Conservation (phyloP, 345 rosid species). For the Acer saccharum region DNA sequence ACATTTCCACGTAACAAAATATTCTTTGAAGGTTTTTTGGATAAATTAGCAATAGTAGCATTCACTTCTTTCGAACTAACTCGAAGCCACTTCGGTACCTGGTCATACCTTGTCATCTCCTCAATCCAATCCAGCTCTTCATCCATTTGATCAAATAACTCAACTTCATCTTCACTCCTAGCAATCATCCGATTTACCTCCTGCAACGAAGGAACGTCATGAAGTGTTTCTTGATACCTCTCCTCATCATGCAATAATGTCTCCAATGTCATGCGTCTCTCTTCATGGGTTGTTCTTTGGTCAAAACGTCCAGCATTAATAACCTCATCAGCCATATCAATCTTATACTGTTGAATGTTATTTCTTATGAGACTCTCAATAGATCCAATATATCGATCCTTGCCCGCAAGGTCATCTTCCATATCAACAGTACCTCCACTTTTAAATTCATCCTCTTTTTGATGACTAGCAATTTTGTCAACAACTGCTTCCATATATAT, state of each 20-base stretch:
- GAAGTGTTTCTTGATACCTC: constrained; percentile 97
- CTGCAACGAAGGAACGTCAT: constrained; percentile 96
- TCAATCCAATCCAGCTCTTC: constrained; percentile 93
- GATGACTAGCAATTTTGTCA: constrained; percentile 84
- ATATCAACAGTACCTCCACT: constrained; percentile 80
- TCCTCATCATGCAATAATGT: constrained; percentile 97
- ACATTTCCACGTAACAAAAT: constrained; percentile 51
- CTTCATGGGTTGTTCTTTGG: constrained; percentile 99
- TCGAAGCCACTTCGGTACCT: constrained; percentile 99
- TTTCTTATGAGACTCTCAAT: constrained; percentile 99
- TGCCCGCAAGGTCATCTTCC: constrained; percentile 98
- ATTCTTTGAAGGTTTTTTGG: constrained; percentile 87
- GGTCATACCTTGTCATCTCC: constrained; percentile 91
- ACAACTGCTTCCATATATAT: constrained; percentile 99
- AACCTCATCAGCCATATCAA: constrained; percentile 99
- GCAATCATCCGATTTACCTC: constrained; percentile 98
- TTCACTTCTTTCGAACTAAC: constrained; percentile 84
- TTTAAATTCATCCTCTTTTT: constrained; percentile 91
- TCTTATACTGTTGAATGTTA: constrained; percentile 98
- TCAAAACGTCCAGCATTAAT: constrained; percentile 99
- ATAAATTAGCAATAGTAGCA: constrained; percentile 62
- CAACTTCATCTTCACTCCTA: constrained; percentile 93
- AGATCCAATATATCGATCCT: constrained; percentile 97
- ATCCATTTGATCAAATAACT: constrained; percentile 99
- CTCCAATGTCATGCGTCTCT: constrained; percentile 96